These are phyloP conservation scores for Ogataea wickerhamii DNA, from an alignment of 805 yeast genomes.

Conservation along the genomic window DNA sequence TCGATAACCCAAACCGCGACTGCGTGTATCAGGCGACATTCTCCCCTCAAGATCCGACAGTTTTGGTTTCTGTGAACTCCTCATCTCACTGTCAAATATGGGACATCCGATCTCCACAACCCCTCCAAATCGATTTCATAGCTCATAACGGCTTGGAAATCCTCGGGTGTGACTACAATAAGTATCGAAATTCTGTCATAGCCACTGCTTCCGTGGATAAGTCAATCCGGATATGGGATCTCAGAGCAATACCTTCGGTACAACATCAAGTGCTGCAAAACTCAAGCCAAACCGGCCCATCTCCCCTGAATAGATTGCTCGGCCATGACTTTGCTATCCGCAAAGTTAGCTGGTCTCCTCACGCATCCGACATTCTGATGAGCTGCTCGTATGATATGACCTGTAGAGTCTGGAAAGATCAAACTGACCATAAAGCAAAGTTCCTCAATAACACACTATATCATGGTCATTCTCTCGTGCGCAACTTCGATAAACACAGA, in stretches of 20 bases:
- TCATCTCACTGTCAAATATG: constrained; percentile 73
- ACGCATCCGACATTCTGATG: constrained; percentile 62
- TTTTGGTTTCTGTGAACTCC: constrained; percentile 67
- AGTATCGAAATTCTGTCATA: constrained; percentile 71
- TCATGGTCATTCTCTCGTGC: constrained; percentile 49
- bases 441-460: constrained; percentile 46
- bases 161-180: constrained; percentile 84
- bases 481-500: constrained; percentile 63
- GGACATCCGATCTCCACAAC: constrained; percentile 73
- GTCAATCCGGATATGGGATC: constrained; percentile 80
- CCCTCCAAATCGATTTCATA: constrained; percentile 54
- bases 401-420: constrained; percentile 79
- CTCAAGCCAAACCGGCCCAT: constrained; percentile 49
- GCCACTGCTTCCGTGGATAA: constrained; percentile 95
- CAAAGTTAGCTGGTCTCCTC: constrained; percentile 87
- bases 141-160: constrained; percentile 83
- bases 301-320: constrained; percentile 69
- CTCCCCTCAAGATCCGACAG: constrained; percentile 79
- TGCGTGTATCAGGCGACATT: constrained; percentile 79
- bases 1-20: constrained; percentile 37
- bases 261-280: constrained; percentile 36
- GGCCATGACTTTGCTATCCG: constrained; percentile 92
- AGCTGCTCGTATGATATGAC: constrained; percentile 93
- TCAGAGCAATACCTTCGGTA: constrained; percentile 54
- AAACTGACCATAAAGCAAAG: constrained; percentile 54